Evolutionary conservation across 495 filamentous ascomycete species (phyloP).

Genomic region (Penicillium macrosclerotiorum): DNA sequence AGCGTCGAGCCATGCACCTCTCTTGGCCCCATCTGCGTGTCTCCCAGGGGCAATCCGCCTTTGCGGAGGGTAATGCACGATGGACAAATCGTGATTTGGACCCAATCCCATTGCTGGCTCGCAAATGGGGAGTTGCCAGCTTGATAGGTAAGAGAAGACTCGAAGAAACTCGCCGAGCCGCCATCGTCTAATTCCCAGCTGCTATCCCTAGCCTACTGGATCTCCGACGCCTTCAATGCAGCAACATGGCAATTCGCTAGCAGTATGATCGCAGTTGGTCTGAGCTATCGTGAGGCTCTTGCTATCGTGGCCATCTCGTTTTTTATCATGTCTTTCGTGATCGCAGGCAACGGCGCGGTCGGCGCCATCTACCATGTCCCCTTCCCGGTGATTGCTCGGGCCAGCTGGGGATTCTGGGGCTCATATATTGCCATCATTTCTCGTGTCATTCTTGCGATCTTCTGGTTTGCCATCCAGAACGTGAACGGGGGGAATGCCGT

Average conservation of each 20-base stretch:
- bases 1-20: slow-evolving; percentile 21
- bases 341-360: slow-evolving; percentile 62
- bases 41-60: slow-evolving; percentile 34
- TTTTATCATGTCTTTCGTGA: slow-evolving; percentile 61
- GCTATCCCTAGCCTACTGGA: slow-evolving; percentile 54
- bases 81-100: slow-evolving; percentile 49
- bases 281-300: slow-evolving; percentile 60
- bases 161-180: too few species aligned
- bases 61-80: slow-evolving; percentile 38
- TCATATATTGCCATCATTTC: slow-evolving; percentile 66
- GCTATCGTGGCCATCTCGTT: slow-evolving; percentile 60
- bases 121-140: slow-evolving; percentile 43
- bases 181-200: not conserved
- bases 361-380: slow-evolving; percentile 62
- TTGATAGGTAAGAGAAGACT: slow-evolving; percentile 45
- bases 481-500: slow-evolving; percentile 65
- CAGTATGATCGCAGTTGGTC: slow-evolving; percentile 60
- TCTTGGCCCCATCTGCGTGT: slow-evolving; percentile 32
- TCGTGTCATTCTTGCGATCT: slow-evolving; percentile 64
- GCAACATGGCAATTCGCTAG: slow-evolving; percentile 61
- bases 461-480: slow-evolving; percentile 72
- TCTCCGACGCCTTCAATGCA: slow-evolving; percentile 60
- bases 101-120: slow-evolving; percentile 35
- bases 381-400: slow-evolving; percentile 66
- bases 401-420: slow-evolving; percentile 68